Conservation (phyloP, 805 yeast genomes). For the Hemisphaericaspora nanyangensis region DNA sequence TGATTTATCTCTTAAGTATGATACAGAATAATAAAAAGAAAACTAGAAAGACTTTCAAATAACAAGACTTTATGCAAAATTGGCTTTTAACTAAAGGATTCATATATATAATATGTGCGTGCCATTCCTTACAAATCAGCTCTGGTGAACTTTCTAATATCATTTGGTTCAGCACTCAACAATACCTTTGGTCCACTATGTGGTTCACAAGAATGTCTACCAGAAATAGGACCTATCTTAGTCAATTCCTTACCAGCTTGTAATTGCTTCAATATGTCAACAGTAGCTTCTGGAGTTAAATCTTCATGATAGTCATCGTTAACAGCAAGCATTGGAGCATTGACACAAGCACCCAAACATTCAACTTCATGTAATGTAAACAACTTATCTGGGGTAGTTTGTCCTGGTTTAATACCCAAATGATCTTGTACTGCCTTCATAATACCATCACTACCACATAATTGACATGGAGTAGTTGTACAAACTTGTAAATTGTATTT, state of each 20-base stretch:
- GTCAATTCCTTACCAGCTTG: slow-evolving; percentile 57
- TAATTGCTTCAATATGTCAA: slow-evolving; percentile 56
- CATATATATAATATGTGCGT: too few relatives aligned
- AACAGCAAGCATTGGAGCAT: slow-evolving; percentile 84
- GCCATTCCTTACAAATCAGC: slow-evolving; percentile 59
- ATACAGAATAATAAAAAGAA: too few relatives aligned
- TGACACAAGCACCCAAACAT: slow-evolving; percentile 89
- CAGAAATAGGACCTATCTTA: slow-evolving; percentile 64
- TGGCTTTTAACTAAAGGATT: too few relatives aligned
- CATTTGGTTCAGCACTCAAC: slow-evolving; percentile 57
- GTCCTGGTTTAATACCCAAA: slow-evolving; percentile 67
- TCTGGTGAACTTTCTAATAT: slow-evolving; percentile 68
- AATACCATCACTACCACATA: slow-evolving; percentile 77
- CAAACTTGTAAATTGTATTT: slow-evolving; percentile 80
- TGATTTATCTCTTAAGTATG: too few relatives aligned
- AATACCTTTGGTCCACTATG: slow-evolving; percentile 64
- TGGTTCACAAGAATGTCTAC: slow-evolving; percentile 76
- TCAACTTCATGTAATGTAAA: slow-evolving; percentile 86
- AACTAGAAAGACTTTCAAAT: too few relatives aligned
- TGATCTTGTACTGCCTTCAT: slow-evolving; percentile 63
- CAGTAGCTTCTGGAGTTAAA: slow-evolving; percentile 63
- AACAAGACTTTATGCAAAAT: too few relatives aligned
- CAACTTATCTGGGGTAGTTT: slow-evolving; percentile 69
- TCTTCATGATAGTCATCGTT: slow-evolving; percentile 85
- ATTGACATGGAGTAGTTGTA: slow-evolving; percentile 87